phyloP scores from a whole-genome alignment of 352 stramenopile genomes.

The Blastocystis sp. region DNA sequence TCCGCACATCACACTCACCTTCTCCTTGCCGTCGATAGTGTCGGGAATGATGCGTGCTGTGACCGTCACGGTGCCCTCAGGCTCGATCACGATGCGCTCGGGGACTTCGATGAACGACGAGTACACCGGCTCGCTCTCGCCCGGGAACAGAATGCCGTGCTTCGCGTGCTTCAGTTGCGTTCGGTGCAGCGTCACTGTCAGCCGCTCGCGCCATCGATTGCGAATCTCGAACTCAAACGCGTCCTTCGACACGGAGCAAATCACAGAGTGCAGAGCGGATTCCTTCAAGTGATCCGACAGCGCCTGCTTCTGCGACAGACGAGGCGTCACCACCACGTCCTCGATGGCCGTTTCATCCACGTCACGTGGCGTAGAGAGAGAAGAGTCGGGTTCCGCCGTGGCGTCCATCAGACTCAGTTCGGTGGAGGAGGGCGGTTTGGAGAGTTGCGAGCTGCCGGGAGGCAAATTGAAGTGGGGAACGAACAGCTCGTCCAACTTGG shows the following conservation, averaged over 20 bases:
- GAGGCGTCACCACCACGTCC: background rate
- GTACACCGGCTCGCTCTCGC: background rate
- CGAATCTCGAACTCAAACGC: slow-evolving; percentile 26
- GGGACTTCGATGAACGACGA: slow-evolving; percentile 21
- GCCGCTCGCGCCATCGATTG: slow-evolving; percentile 42
- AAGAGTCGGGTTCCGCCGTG: background rate
- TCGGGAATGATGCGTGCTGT: background rate
- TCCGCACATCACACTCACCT: background rate
- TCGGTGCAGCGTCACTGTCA: background rate
- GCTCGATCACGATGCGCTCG: slow-evolving; percentile 46
- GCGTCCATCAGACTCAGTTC: background rate
- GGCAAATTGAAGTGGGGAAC: background rate
- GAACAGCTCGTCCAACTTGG: slow-evolving; percentile 50
- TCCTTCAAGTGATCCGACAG: background rate
- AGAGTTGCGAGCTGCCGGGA: background rate
- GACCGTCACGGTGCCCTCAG: slow-evolving; percentile 22
- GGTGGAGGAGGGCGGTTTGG: background rate
- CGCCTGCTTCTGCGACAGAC: background rate
- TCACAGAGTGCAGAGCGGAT: background rate
- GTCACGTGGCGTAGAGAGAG: background rate
- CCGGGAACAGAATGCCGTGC: slow-evolving; percentile 13
- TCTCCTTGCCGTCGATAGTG: background rate
- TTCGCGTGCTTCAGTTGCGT: background rate
- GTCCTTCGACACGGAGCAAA: slow-evolving; percentile 7
- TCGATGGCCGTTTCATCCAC: too few relatives aligned